Conservation (phyloP, 768 basidiomycete species). For the Infundibulicybe gibba region DNA sequence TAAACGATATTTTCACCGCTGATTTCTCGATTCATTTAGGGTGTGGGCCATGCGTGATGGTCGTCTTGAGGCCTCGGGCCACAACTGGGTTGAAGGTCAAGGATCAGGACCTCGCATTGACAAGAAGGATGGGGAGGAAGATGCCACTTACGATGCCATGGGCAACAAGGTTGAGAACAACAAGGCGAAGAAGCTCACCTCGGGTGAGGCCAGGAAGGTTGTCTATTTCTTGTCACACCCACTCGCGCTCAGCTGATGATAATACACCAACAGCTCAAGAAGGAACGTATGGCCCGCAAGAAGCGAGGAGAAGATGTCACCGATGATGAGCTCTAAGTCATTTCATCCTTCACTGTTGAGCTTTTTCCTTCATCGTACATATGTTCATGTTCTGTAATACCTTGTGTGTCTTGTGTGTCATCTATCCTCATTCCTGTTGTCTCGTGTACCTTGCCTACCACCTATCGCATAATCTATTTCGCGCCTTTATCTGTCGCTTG, state of each 20-base stretch:
- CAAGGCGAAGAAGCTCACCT: conserved; percentile 84
- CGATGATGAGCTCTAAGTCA: conserved; percentile 55
- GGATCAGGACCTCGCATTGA: conserved; percentile 94
- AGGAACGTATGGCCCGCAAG: conserved; percentile 89
- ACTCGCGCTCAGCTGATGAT: conserved; percentile 6
- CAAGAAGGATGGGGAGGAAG: conserved; percentile 89
- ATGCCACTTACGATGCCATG: conserved; percentile 93
- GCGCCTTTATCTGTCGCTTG: too few relatives aligned
- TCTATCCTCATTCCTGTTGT: conserved; percentile 8
- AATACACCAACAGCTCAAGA: conserved; percentile 55
- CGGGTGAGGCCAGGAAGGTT: conserved; percentile 80
- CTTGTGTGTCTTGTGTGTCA: conserved; percentile 2
- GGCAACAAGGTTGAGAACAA: conserved; percentile 91
- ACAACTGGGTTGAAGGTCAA: conserved; percentile 99
- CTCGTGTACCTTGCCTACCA: conserved; percentile 11
- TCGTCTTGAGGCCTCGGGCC: conserved; percentile 91
- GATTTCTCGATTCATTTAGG: conserved; percentile 20
- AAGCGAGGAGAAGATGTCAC: conserved; percentile 82
- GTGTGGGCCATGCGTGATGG: conserved; percentile 99
- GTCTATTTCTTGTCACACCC: conserved; percentile 7
- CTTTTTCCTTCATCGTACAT: not conserved
- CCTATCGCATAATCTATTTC: conserved; percentile 6
- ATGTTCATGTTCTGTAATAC: not conserved
- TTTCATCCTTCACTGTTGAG: conserved; percentile 3
- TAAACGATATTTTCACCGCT: not conserved